phyloP scores from a whole-genome alignment of 495 filamentous ascomycete genomes.

The Chaetomium tenue region DNA sequence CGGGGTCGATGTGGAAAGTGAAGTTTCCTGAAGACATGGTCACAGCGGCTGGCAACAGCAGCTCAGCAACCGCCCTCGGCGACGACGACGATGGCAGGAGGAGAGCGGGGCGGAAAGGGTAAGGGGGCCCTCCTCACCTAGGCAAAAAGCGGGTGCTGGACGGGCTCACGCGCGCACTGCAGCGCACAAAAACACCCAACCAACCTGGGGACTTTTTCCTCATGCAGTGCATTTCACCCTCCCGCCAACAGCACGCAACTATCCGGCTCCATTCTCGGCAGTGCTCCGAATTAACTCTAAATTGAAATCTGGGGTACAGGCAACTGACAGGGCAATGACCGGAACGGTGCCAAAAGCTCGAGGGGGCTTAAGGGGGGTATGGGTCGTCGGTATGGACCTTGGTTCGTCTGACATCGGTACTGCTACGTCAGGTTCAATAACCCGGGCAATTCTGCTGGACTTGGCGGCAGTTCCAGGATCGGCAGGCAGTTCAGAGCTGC shows the following conservation, averaged over 20 bases:
- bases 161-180: neutral
- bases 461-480: constrained; percentile 2
- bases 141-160: neutral
- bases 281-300: constrained; percentile 20
- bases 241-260: neutral
- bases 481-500: neutral
- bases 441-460: neutral
- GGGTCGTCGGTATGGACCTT: neutral
- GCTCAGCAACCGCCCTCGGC: neutral
- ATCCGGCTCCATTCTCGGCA: constrained; percentile 22
- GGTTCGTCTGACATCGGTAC: neutral
- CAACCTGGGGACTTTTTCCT: neutral
- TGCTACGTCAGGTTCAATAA: constrained; percentile 4
- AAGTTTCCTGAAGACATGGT: constrained; percentile 11
- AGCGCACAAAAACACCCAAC: neutral
- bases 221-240: constrained; percentile 2
- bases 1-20: constrained; percentile 17
- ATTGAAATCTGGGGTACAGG: constrained; percentile 12
- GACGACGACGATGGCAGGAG: neutral
- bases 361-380: neutral
- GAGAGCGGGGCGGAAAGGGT: neutral
- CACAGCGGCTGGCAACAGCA: constrained; percentile 1
- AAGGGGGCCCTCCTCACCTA: neutral
- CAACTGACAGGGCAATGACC: neutral
- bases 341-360: neutral